These are phyloP conservation scores for Tulasnella sp. DNA, from an alignment of 768 basidiomycete genomes.

Conservation along the genomic window DNA sequence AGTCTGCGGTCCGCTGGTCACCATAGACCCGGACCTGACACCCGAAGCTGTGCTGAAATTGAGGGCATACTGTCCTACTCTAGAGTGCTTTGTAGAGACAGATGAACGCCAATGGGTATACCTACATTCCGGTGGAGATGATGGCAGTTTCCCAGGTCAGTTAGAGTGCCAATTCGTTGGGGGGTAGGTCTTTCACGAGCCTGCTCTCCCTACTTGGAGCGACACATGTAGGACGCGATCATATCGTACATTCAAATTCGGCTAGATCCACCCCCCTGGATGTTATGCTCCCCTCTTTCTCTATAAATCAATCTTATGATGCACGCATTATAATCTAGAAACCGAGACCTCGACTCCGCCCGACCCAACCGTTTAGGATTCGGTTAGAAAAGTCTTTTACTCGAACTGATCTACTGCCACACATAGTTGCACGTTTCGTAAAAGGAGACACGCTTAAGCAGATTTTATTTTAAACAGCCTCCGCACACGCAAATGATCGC, in stretches of 20 bases:
- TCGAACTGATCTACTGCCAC: too few species aligned
- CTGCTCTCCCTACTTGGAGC: not conserved
- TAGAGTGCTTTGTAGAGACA: not conserved
- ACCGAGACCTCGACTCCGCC: too few species aligned
- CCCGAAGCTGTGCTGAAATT: not conserved
- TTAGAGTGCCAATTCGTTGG: not conserved
- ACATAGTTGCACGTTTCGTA: too few species aligned
- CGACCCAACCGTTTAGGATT: too few species aligned
- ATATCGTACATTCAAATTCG: not conserved
- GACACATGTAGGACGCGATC: not conserved
- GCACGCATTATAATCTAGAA: too few species aligned
- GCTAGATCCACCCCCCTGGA: not conserved
- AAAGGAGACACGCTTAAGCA: too few species aligned
- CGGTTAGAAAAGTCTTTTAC: too few species aligned
- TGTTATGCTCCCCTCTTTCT: too few species aligned
- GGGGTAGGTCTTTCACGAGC: too few species aligned
- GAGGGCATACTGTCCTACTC: not conserved
- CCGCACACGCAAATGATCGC: too few species aligned
- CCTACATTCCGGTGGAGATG: not conserved
- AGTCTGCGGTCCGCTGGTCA: not conserved
- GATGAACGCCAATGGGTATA: not conserved
- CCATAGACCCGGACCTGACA: not conserved
- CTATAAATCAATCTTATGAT: too few species aligned
- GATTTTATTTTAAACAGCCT: too few species aligned
- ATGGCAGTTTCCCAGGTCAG: not conserved